Evolutionary conservation across 257 asterid species (phyloP).

Genomic region (Scutellaria galericulata): DNA sequence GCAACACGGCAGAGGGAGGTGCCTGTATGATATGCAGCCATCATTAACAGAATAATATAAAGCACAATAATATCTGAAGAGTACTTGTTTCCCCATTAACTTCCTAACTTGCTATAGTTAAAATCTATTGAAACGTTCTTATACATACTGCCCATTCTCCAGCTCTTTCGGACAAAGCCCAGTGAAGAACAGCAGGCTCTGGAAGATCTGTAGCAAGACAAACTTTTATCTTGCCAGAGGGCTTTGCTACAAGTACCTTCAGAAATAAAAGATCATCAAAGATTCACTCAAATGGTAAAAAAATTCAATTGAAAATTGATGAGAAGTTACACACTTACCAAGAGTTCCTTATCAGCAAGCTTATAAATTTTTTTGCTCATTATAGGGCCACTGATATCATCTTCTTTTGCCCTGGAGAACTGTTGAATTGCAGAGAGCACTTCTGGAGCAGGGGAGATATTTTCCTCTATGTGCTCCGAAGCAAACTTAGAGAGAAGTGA

Average conservation of each 20-base stretch:
- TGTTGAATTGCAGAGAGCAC: conserved; percentile 61
- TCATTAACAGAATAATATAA: conserved; percentile 17
- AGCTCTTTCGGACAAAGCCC: conserved; percentile 85
- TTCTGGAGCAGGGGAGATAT: conserved; percentile 49
- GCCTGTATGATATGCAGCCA: conserved; percentile 53
- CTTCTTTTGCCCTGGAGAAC: conserved; percentile 62
- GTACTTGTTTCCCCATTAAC: conserved; percentile 15
- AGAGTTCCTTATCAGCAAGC: conserved; percentile 72
- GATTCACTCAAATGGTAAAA: background rate
- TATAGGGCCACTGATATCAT: conserved; percentile 54
- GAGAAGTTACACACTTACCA: conserved; percentile 55
- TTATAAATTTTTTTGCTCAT: conserved; percentile 59
- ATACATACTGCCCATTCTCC: conserved; percentile 90
- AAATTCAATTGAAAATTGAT: background rate
- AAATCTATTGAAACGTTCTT: conserved; percentile 21
- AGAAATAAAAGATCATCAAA: conserved; percentile 26
- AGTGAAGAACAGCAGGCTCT: conserved; percentile 82
- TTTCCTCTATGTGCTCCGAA: conserved; percentile 47
- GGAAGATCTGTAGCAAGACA: conserved; percentile 81
- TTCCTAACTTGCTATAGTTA: background rate
- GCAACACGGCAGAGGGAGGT: conserved; percentile 77
- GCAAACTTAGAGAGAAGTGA: conserved; percentile 63
- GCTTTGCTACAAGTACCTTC: conserved; percentile 76
- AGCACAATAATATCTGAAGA: conserved; percentile 12
- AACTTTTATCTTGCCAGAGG: conserved; percentile 64